A percentile compares a stretch with the other conserved stretches of the same genome.
Conservation (phyloP, 306 rosid species). For the Vigna trinervia region DNA sequence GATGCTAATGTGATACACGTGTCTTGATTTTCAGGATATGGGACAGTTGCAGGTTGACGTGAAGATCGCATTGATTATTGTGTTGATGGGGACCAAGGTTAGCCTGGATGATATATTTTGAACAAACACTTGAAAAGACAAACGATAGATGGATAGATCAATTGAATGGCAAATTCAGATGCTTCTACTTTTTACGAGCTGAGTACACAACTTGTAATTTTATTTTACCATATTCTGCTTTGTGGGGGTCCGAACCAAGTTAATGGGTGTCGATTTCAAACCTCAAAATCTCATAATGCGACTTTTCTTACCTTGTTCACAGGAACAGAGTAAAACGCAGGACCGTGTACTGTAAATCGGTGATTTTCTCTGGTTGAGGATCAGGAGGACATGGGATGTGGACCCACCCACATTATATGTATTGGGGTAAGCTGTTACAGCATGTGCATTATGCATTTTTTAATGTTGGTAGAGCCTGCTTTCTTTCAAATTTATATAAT, state of each 20-base stretch:
- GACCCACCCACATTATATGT: slow-evolving; percentile 1
- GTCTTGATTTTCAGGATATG: slow-evolving; percentile 40
- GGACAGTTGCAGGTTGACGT: slow-evolving; percentile 32
- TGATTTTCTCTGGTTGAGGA: slow-evolving; percentile 13
- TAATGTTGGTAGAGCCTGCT: neutral
- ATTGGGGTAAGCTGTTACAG: slow-evolving; percentile 4
- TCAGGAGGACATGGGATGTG: neutral
- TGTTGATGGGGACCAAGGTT: slow-evolving; percentile 29
- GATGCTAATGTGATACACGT: slow-evolving; percentile 44
- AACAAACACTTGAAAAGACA: neutral
- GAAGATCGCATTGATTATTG: slow-evolving; percentile 24
- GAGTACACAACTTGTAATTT: neutral
- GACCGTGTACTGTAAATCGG: neutral
- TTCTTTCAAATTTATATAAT: neutral
- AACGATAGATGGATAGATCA: slow-evolving; percentile 18
- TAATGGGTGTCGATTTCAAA: slow-evolving; percentile 1
- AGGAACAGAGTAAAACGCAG: neutral
- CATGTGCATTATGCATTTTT: neutral
- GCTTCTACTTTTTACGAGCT: neutral
- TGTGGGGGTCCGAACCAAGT: slow-evolving; percentile 4
- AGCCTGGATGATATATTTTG: slow-evolving; percentile 1
- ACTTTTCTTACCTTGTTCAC: neutral
- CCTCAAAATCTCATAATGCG: neutral
- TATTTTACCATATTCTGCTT: neutral
- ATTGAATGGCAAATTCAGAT: slow-evolving; percentile 2